These are phyloP conservation scores for Fusarium sp. DNA, from an alignment of 2,329 filamentous ascomycete species.

Conservation along the genomic window DNA sequence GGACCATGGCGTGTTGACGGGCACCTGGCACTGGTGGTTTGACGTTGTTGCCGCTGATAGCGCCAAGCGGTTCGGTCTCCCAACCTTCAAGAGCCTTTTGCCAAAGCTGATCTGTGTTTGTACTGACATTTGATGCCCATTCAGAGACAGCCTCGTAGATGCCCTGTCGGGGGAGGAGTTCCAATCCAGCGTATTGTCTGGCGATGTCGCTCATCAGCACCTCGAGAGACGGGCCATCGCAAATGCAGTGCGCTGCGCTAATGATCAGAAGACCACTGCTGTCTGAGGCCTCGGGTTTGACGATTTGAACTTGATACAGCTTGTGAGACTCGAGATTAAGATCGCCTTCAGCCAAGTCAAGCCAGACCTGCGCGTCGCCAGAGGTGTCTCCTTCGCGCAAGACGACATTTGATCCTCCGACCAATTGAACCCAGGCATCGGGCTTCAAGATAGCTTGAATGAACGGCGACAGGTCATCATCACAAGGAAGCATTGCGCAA, in stretches of 20 bases:
- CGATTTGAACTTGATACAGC: neutral
- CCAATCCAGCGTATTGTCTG: neutral
- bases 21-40: neutral
- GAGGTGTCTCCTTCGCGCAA: rapidly evolving
- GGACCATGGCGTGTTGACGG: slow-evolving; percentile 8
- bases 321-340: slow-evolving; percentile 1
- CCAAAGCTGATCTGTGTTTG: slow-evolving; percentile 9
- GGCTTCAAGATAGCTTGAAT: neutral
- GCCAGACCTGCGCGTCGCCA: neutral
- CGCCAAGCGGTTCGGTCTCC: slow-evolving; percentile 14
- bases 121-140: neutral
- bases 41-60: slow-evolving; percentile 17
- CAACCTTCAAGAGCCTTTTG: slow-evolving; percentile 11
- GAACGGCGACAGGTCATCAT: slow-evolving; percentile 12
- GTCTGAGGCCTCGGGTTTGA: neutral
- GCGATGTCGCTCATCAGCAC: slow-evolving; percentile 9
- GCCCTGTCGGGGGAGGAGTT: neutral
- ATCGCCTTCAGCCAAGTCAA: neutral
- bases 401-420: neutral
- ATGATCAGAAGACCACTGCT: neutral
- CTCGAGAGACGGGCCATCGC: slow-evolving; percentile 21
- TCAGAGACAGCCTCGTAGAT: neutral
- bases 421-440: neutral
- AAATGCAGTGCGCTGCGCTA: slow-evolving; percentile 23
- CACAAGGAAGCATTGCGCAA: slow-evolving; percentile 1